phyloP scores from a whole-genome alignment of 2,329 filamentous ascomycete species.

The Aspergillus aculeatus region DNA sequence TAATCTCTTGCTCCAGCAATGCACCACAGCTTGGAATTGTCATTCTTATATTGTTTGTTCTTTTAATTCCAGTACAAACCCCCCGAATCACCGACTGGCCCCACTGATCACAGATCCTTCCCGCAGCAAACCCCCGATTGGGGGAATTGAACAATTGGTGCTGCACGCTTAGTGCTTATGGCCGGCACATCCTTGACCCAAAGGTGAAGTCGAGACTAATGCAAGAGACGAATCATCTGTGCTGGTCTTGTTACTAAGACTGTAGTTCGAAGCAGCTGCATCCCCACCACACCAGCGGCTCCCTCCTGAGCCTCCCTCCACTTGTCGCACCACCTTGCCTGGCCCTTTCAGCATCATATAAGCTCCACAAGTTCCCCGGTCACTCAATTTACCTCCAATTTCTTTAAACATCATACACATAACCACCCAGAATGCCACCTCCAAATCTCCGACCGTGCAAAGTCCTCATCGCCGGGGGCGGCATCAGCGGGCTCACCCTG shows the following conservation, averaged over 20 bases:
- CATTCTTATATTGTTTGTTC: neutral
- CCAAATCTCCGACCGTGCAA: neutral
- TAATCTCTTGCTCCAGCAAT: neutral
- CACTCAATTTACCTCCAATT: too few relatives aligned
- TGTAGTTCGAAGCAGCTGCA: too few relatives aligned
- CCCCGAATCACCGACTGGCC: neutral
- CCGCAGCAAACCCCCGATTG: neutral
- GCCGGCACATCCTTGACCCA: neutral
- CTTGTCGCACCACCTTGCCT: too few relatives aligned
- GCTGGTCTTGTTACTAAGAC: too few relatives aligned
- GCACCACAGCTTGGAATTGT: neutral
- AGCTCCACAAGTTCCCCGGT: too few relatives aligned
- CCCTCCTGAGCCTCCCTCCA: too few relatives aligned
- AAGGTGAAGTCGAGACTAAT: neutral
- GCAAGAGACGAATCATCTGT: neutral
- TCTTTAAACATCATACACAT: too few relatives aligned
- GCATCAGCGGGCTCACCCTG: conserved; percentile 14
- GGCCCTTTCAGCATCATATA: too few relatives aligned
- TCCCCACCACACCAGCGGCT: too few relatives aligned
- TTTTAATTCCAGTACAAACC: neutral
- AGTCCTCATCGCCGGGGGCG: neutral
- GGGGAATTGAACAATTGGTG: neutral
- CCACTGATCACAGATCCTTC: neutral
- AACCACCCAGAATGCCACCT: too few relatives aligned
- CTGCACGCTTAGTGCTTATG: neutral